Conservation (phyloP, 257 asterid genomes). For the Solanum piurae region DNA sequence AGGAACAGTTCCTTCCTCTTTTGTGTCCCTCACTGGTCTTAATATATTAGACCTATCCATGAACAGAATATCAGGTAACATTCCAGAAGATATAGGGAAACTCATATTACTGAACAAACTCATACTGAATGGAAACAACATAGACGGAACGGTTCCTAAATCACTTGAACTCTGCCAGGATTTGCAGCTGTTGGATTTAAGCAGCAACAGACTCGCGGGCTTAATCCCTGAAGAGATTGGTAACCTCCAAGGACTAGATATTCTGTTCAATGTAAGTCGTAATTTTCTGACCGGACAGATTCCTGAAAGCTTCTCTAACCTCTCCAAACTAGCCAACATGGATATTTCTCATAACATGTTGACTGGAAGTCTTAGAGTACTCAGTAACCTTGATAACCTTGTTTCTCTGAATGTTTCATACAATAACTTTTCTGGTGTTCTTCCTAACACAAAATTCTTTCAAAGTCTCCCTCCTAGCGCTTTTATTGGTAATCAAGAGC, state of each 20-base stretch:
- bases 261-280: constrained; percentile 48
- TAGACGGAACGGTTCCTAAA: constrained; percentile 42
- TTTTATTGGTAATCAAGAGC: constrained; percentile 44
- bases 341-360: constrained; percentile 62
- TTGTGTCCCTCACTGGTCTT: constrained; percentile 31
- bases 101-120: constrained; percentile 51
- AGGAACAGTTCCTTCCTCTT: constrained; percentile 51
- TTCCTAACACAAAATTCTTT: constrained; percentile 51
- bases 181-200: constrained; percentile 57
- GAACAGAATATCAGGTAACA: constrained; percentile 43
- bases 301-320: constrained; percentile 54
- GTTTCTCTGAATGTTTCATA: constrained; percentile 58
- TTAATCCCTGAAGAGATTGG: constrained; percentile 55
- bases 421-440: constrained; percentile 49
- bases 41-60: constrained; percentile 55
- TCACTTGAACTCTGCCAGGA: constrained; percentile 47
- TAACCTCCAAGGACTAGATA: constrained; percentile 45
- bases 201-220: constrained; percentile 39
- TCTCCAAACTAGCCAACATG: constrained; percentile 60
- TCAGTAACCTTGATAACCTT: constrained; percentile 51
- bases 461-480: constrained; percentile 36
- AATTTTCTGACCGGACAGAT: constrained; percentile 38
- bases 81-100: constrained; percentile 47
- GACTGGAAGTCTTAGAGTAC: constrained; percentile 42
- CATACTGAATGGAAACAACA: constrained; percentile 35